Base-by-base conservation (phyloP, 192 early-diverging fungal genomes). In the Entophlyctis luteolus region DNA sequence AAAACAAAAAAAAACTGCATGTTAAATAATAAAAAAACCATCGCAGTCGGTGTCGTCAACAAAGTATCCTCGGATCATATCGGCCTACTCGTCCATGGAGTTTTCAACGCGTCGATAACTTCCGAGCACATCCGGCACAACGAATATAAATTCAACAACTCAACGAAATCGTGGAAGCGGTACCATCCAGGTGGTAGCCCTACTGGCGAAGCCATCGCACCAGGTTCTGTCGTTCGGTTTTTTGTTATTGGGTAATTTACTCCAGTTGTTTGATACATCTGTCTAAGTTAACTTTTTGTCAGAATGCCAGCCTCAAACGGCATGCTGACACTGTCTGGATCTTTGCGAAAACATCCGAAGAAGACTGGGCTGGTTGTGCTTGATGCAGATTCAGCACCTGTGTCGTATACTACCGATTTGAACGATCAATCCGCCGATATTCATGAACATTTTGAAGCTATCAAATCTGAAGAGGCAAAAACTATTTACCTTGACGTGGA, bases 91-190 rank as follows among this genome's bases (percentile, higher is more conserved):
- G 81, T 98, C 52, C 92, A 94, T 75, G 90, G 92, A 39, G 89
- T 93, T 5, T 95, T 98, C 80, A 98, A 98, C 67, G 95, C 94
- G 23, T 94, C 93, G 16, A 96, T 98, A 36, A 87, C 95, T 2
- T 81, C 87, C 16, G 87, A 88, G 55, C 79, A 87, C 59, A 90
- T 98, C 39, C 89, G 87, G 29, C 77, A 83, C 58, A 76, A 77
- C 58, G 86, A 82, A 72, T 98, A 89, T 71, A 79, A 84, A 59
- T 95, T 87, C 88, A 62, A 71, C 70, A 58, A 75, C 38, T 63
- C 79, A 22, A 47, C 59, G 4, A 60, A 67, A 18, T 70, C 65
- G 1, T 74, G 52, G 8, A 73, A 50, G 34, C 55, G 69, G 0
- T 34, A 72, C 18, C 68, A 67, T 16, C 37, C 67, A 3, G 69